Conservation (phyloP, 2,329 filamentous ascomycete genomes). For the Huntiella omanensis region DNA sequence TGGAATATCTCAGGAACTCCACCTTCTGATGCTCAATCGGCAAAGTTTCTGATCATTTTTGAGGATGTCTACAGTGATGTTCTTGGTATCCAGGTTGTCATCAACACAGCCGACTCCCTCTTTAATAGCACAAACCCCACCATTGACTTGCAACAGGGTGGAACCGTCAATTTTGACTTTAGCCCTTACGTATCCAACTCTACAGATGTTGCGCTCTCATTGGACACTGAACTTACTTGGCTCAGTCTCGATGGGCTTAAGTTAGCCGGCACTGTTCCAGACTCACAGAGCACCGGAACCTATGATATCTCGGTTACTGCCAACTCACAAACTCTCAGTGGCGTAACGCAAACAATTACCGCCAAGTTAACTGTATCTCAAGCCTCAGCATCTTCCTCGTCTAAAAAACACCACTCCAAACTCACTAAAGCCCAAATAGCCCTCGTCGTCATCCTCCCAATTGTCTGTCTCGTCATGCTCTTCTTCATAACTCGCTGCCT, state of each 20-base stretch:
- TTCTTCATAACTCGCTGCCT: constrained; percentile 19
- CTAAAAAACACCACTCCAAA: constrained; percentile 12
- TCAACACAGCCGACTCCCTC: constrained; percentile 21
- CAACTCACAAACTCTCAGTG: constrained; percentile 10
- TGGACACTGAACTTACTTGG: constrained; percentile 25
- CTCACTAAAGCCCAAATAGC: constrained; percentile 18
- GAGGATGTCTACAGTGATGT: constrained; percentile 39
- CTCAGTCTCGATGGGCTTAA: constrained; percentile 22
- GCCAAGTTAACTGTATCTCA: constrained; percentile 19
- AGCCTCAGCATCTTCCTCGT: constrained; percentile 14
- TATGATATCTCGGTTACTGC: constrained; percentile 7
- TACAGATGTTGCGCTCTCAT: constrained; percentile 20
- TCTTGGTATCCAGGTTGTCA: constrained; percentile 33
- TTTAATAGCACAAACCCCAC: constrained; percentile 21
- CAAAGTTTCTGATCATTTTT: constrained; percentile 44
- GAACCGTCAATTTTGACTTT: constrained; percentile 25
- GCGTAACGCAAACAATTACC: constrained; percentile 7
- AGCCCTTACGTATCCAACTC: constrained; percentile 23
- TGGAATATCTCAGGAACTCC: constrained; percentile 47
- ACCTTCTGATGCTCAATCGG: constrained; percentile 34
- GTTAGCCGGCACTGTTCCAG: constrained; percentile 24
- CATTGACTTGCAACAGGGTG: constrained; percentile 23
- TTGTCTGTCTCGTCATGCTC: constrained; percentile 20
- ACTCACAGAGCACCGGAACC: neutral
- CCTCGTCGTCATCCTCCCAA: constrained; percentile 26